Base-by-base conservation (phyloP, 2,329 filamentous ascomycete species). In the Microdochium trichocladiopsis region DNA sequence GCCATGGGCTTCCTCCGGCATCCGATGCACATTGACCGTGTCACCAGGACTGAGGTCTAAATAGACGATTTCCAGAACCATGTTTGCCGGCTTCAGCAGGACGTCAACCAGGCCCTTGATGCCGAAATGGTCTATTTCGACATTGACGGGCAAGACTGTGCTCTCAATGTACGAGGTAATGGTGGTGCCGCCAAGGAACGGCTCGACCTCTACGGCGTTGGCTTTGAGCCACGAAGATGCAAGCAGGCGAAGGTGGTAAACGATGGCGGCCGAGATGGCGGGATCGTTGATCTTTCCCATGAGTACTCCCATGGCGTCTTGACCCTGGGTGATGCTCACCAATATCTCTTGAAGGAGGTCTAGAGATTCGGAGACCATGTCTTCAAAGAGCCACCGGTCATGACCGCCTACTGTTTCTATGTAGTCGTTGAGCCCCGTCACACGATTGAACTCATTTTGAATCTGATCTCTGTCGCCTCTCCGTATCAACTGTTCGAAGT, bases 41-140 rank as follows among this genome's bases (percentile, higher is more conserved):
- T 80, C 78, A 18, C 91, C 92, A 47, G 83, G 76, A 61, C 88
- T 96, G 60, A 90, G 84, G 66, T 97, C 94, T 9, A 99, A 82
- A 65, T 97, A 96, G 51, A 90, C 84, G 56, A 97, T 88, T 64
- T 96, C 90, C 21, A 97, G 80, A 4, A 86, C 83, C 57, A 96
- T 83, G 16, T 84, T 84, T 49, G 86, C 85, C 8, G 87, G 88
- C 63, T 89, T 86, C 56, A 97, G 81, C 3, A 97, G 77, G 24
- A 90, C 80, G 57, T 93, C 85, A 56, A 87, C 82, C 49, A 97
- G 75, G 2, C 90, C 82, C 54, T 83, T 83, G 56, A 97, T 78
- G 45, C 90, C 89, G n/a, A 96, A 74, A 61, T 96, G 85, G 60
- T 99, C 94, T 56, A 97, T 95, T 71, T 97, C 93, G 50, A 84